Percentiles rank a stretch among this genome's conserved stretches.
phyloP scores from a whole-genome alignment of 2,329 filamentous ascomycete genomes.

The Pseudocercospora vitis region DNA sequence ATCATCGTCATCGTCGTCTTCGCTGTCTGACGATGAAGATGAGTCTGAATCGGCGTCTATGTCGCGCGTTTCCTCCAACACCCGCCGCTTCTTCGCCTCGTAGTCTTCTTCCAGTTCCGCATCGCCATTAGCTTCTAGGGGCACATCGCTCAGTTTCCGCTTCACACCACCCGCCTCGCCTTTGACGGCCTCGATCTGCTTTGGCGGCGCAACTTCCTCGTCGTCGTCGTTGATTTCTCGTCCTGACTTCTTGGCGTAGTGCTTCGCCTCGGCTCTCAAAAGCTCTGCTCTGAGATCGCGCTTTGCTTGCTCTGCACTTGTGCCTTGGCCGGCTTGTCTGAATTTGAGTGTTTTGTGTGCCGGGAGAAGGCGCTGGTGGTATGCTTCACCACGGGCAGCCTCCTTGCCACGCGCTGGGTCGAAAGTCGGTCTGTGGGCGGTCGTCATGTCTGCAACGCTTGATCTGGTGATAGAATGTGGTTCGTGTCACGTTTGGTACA shows the following conservation, averaged over 20 bases:
- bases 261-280: conserved; percentile 79
- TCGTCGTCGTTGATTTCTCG: conserved; percentile 46
- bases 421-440: conserved; percentile 83
- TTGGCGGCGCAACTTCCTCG: conserved; percentile 23
- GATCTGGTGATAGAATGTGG: background rate
- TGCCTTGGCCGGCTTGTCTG: conserved; percentile 85
- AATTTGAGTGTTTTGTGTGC: conserved; percentile 92
- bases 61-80: conserved; percentile 83
- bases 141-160: conserved; percentile 55
- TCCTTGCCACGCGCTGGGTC: conserved; percentile 96
- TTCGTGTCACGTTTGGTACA: background rate
- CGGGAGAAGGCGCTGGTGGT: conserved; percentile 92
- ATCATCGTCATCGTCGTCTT: conserved; percentile 59
- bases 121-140: conserved; percentile 36
- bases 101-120: conserved; percentile 62
- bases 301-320: conserved; percentile 66
- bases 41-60: conserved; percentile 78
- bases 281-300: conserved; percentile 89
- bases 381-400: conserved; percentile 85
- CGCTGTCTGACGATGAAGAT: conserved; percentile 24
- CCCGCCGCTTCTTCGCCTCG: conserved; percentile 78
- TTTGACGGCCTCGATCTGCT: conserved; percentile 51
- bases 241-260: conserved; percentile 82
- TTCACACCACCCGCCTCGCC: conserved; percentile 54
- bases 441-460: conserved; percentile 43